Evolutionary conservation across 2,329 filamentous ascomycete genomes (phyloP), one percentile per base, ranked within the genome.

Genomic region (Phoma herbarum): DNA sequence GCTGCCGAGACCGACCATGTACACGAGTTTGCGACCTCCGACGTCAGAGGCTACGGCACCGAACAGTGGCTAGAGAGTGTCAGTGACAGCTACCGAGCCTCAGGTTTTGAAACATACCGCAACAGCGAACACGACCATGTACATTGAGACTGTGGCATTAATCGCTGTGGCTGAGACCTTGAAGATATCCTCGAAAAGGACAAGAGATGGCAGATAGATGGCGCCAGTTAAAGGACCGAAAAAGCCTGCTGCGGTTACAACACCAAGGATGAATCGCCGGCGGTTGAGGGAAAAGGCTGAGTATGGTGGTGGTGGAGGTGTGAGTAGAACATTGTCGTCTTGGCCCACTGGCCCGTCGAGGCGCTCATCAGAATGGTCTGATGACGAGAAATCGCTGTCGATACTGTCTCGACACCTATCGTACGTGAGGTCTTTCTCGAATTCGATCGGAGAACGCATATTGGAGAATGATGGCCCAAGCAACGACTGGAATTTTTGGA

Each of bases 131-230:
- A 80, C 73, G 10, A 76, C 69, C 78, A 79, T 80, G 62, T 80
- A 82, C 4, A 81, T 75, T 0, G 77, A 76, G n/a, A 82, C 78
- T 0, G 80, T 80, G 3, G 73, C 78, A 61, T 81, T 81, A 35
- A 81, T 77, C 2, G 67, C 72, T 6, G 75, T 74, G 25, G 66
- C 65, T 8, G 71, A 73, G 6, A 71, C 70, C 8, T 75, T 61
- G 57, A 81, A 81, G 39, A 78, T 75, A 1, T 61, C 54, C 14
- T 74, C 46, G 50, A 77, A 73, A 16, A 81, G 67, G 2, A 72
- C 75, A 25, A 82, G 69, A 20, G 76, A 73, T 0, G 80, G 80
- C 2, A 82, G 65, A 63, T 82, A 82, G 29, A 82, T 76, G n/a
- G 75, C 76, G 28, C 79, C 80, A n/a, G 77, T 76, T 18, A 82